A percentile compares a stretch with the other conserved stretches of the same genome.
phyloP scores from a whole-genome alignment of 495 filamentous ascomycete species.

The Penicillium manginii region DNA sequence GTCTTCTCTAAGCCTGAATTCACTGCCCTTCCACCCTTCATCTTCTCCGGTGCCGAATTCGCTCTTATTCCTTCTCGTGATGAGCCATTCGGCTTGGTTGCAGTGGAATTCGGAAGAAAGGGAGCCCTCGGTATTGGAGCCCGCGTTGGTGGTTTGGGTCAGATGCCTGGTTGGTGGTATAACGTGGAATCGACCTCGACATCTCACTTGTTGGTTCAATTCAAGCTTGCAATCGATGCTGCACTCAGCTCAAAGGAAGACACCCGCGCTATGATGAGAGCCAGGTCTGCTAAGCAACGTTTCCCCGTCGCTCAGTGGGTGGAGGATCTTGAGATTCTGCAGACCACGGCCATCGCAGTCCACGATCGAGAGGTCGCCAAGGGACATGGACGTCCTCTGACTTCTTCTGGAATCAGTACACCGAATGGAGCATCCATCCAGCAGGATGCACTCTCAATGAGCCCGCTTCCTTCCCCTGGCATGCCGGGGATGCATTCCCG shows the following conservation, averaged over 20 bases:
- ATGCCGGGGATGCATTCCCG: slow-evolving; percentile 27
- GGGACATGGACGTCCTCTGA: slow-evolving; percentile 35
- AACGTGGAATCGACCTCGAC: slow-evolving; percentile 70
- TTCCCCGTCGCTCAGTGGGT: slow-evolving; percentile 76
- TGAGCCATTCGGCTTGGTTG: slow-evolving; percentile 78
- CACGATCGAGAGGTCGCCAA: slow-evolving; percentile 45
- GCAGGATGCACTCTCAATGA: slow-evolving; percentile 22
- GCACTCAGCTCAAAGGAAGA: slow-evolving; percentile 65
- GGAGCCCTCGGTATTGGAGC: slow-evolving; percentile 76
- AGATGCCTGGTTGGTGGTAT: slow-evolving; percentile 80
- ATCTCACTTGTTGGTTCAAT: slow-evolving; percentile 70
- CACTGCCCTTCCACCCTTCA: slow-evolving; percentile 73
- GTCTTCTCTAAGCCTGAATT: slow-evolving; percentile 81
- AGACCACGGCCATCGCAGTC: slow-evolving; percentile 56
- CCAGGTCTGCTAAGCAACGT: slow-evolving; percentile 71
- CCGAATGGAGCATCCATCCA: slow-evolving; percentile 33
- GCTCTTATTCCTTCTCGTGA: slow-evolving; percentile 79
- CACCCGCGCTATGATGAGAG: slow-evolving; percentile 69
- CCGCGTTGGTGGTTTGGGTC: slow-evolving; percentile 65
- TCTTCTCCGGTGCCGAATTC: slow-evolving; percentile 80
- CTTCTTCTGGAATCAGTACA: slow-evolving; percentile 41
- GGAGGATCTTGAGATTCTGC: slow-evolving; percentile 63
- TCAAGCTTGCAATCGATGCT: slow-evolving; percentile 68
- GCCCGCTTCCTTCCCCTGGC: slow-evolving; percentile 48
- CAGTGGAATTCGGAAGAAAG: slow-evolving; percentile 79